Base-by-base conservation (phyloP, 192 early-diverging fungal species). In the Allomyces macrogynus region DNA sequence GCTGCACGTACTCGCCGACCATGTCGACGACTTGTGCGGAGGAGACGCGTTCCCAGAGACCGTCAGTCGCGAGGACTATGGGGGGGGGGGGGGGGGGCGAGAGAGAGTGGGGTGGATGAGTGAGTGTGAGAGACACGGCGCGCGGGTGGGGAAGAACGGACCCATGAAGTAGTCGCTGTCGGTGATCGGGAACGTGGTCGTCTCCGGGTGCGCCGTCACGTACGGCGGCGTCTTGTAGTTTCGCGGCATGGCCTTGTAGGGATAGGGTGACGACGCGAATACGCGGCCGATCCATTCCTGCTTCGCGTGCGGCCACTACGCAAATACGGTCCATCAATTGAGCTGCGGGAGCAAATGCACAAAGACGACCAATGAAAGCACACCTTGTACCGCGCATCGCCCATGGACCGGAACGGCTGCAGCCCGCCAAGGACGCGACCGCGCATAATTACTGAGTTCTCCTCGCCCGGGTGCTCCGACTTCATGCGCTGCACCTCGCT, bases 1-100 rank as follows among this genome's bases (percentile, higher is more conserved):
- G 63, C 12, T 79, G 75, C n/a, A 78, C 27, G 27, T 72, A 72
- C 7, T 67, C 26, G 4, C 69, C 78, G 9, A 84, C 76, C 25
- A 76, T 66, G 63, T 74, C 69, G 0, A 74, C 73, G 14, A 74
- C 83, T 60, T 81, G 74, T 54, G 90, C 82, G 2, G 77, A 83
- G 3, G 81, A 80, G 62, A 90, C 65, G 65, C 82, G 73, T 65
- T 92, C 89, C 76, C 87, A 91, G 1, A 93, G 70, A 8, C 91
- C 91, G 76, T 91, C 91, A 0, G 88, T 82, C 3, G 88, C 89
- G 64, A 93, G 70, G 0, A 93, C 49, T 57, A n/a, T 0, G 16
- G 1, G 12, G 49, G 20, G 49, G 32, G 32, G 7, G 32, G 32
- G 32, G 7, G 49, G 49, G 9, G 49, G n/a, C n/a, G n/a, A n/a